phyloP scores from a whole-genome alignment of 441 rosid species.

The Pelargonium australe region DNA sequence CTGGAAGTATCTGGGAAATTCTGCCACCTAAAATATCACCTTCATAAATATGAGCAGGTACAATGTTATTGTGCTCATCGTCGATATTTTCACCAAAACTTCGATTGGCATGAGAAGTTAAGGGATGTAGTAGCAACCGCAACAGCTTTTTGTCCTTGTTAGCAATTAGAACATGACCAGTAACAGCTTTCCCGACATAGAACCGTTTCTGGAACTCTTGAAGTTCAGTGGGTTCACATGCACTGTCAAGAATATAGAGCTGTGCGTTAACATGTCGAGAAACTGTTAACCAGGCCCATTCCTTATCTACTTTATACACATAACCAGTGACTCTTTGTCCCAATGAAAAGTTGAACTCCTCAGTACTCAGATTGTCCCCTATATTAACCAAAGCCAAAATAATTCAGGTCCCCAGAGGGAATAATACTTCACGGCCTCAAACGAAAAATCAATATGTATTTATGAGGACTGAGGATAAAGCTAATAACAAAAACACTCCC shows the following conservation, averaged over 20 bases:
- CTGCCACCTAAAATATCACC: constrained; percentile 86
- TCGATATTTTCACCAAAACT: constrained; percentile 23
- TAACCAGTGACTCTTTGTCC: constrained; percentile 63
- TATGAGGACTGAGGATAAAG: background rate
- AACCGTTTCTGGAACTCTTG: constrained; percentile 56
- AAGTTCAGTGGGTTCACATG: constrained; percentile 69
- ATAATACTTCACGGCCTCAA: background rate
- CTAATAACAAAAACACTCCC: background rate
- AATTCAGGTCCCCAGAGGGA: constrained; percentile 2
- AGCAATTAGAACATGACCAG: constrained; percentile 57
- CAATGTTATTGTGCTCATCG: constrained; percentile 25
- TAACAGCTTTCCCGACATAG: constrained; percentile 57
- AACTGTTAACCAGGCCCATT: constrained; percentile 81
- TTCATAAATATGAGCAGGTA: constrained; percentile 47
- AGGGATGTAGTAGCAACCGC: constrained; percentile 64
- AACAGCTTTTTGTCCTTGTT: constrained; percentile 65
- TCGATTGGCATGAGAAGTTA: constrained; percentile 25
- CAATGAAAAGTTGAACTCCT: constrained; percentile 43
- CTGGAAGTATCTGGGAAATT: constrained; percentile 66
- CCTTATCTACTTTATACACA: constrained; percentile 81
- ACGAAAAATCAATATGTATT: background rate
- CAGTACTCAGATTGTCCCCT: constrained; percentile 27
- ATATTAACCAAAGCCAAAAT: constrained; percentile 39
- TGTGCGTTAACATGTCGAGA: constrained; percentile 71
- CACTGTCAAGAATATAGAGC: constrained; percentile 69